Conservation (phyloP, 1,139 yeast species). For the Candida buenavistaensis region DNA sequence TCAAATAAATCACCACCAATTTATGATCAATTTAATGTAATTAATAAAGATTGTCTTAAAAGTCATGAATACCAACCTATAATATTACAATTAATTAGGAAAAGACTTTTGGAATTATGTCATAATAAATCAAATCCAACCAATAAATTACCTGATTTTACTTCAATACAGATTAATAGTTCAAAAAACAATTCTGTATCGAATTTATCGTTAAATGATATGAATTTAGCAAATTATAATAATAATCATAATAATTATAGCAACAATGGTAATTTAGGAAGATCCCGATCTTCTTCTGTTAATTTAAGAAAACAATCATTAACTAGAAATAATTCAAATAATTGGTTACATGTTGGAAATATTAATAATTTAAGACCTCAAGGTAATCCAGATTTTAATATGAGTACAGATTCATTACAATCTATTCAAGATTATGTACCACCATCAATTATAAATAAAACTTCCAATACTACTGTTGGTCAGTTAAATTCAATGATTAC, state of each 20-base stretch:
- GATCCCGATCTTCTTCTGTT: slow-evolving; percentile 28
- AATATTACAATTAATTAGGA: slow-evolving; percentile 44
- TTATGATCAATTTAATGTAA: slow-evolving; percentile 37
- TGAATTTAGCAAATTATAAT: slow-evolving; percentile 35
- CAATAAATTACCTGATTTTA: slow-evolving; percentile 24
- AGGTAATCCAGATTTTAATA: slow-evolving; percentile 21
- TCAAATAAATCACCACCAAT: slow-evolving; percentile 19
- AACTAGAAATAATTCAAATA: slow-evolving; percentile 45
- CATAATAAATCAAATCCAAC: slow-evolving; percentile 19
- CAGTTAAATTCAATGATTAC: slow-evolving; percentile 37
- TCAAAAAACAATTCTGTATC: slow-evolving; percentile 40
- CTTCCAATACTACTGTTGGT: slow-evolving; percentile 9
- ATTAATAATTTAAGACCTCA: slow-evolving; percentile 35
- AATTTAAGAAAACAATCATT: slow-evolving; percentile 47
- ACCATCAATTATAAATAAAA: slow-evolving; percentile 36
- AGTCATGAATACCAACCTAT: slow-evolving; percentile 40
- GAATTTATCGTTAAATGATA: slow-evolving; percentile 42
- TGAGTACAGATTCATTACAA: slow-evolving; percentile 45
- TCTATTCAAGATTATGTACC: slow-evolving; percentile 49
- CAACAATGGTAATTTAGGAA: slow-evolving; percentile 10
- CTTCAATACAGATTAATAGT: slow-evolving; percentile 25
- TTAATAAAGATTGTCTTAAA: slow-evolving; percentile 33
- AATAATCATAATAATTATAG: slow-evolving; percentile 2
- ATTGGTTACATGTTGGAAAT: slow-evolving; percentile 51
- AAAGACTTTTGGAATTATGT: slow-evolving; percentile 44